A percentile compares a stretch with the other conserved stretches of the same genome.
Conservation (phyloP, 2,329 filamentous ascomycete species). For the Biscogniauxia mediterranea region DNA sequence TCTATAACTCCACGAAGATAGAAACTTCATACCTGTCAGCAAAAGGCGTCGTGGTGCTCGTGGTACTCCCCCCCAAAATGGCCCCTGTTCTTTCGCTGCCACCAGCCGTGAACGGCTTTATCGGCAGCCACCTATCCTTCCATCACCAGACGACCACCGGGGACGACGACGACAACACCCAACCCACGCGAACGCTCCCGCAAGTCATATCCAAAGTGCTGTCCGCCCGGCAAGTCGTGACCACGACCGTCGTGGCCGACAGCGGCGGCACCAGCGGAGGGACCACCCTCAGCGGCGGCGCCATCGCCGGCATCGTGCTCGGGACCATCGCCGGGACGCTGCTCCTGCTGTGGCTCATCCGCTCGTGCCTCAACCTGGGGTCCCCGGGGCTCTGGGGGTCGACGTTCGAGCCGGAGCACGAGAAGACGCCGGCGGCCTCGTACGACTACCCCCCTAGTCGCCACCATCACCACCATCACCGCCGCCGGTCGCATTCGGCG, state of each 20-base stretch:
- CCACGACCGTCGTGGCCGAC: slow-evolving; percentile 27
- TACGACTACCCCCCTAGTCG: too few relatives aligned
- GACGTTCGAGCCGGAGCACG: slow-evolving; percentile 26
- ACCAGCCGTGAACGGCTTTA: neutral
- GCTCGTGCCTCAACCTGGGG: slow-evolving; percentile 43
- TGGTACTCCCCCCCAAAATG: slow-evolving; percentile 1
- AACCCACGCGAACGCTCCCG: slow-evolving; percentile 25
- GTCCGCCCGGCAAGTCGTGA: slow-evolving; percentile 23
- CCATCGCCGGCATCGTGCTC: slow-evolving; percentile 52
- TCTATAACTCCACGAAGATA: neutral
- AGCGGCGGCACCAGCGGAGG: slow-evolving; percentile 19
- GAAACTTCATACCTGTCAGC: neutral
- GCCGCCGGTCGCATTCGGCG: slow-evolving; percentile 13
- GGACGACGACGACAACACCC: neutral
- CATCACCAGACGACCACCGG: neutral
- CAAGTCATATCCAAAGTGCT: slow-evolving; percentile 23
- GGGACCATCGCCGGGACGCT: slow-evolving; percentile 47
- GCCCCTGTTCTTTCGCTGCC: neutral
- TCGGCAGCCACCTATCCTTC: neutral
- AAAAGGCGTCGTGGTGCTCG: too few relatives aligned
- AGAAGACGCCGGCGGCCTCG: slow-evolving; percentile 20
- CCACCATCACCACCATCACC: slow-evolving; percentile 12
- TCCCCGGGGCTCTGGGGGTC: slow-evolving; percentile 24
- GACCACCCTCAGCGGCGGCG: slow-evolving; percentile 42
- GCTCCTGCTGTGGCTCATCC: slow-evolving; percentile 46